These are phyloP conservation scores for Trametes pubescens DNA, from an alignment of 1,284 basidiomycete genomes.

Conservation along the genomic window DNA sequence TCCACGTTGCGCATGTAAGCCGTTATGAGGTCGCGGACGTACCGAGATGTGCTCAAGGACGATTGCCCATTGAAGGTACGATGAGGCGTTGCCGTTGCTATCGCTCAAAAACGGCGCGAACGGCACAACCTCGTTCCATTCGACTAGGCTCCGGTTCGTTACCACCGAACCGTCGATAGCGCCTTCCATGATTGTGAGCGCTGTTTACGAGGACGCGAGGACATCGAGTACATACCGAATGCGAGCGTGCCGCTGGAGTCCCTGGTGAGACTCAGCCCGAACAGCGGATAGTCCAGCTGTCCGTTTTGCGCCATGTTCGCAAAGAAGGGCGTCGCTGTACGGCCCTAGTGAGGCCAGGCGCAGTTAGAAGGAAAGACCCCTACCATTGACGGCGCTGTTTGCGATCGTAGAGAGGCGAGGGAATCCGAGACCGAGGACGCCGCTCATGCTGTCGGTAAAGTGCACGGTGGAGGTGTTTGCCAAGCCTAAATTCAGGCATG, in stretches of 20 bases:
- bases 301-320: slow-evolving; percentile 67
- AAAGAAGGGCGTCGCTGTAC: slow-evolving; percentile 71
- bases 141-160: slow-evolving; percentile 61
- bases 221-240: slow-evolving; percentile 54
- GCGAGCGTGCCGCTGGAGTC: slow-evolving; percentile 68
- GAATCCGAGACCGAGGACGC: slow-evolving; percentile 78
- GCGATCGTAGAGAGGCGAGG: slow-evolving; percentile 72
- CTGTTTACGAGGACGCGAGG: neutral
- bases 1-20: slow-evolving; percentile 1
- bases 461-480: slow-evolving; percentile 69
- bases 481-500: slow-evolving; percentile 51
- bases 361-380: slow-evolving; percentile 31
- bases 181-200: slow-evolving; percentile 50
- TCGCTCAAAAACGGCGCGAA: slow-evolving; percentile 69
- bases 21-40: slow-evolving; percentile 29
- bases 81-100: slow-evolving; percentile 57
- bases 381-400: slow-evolving; percentile 57
- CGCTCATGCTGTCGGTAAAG: slow-evolving; percentile 68
- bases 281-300: slow-evolving; percentile 73
- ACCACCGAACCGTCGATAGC: slow-evolving; percentile 78
- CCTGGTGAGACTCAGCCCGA: slow-evolving; percentile 69
- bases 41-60: slow-evolving; percentile 69
- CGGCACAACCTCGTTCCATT: slow-evolving; percentile 77
- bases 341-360: slow-evolving; percentile 5
- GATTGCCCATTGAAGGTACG: slow-evolving; percentile 86